These are phyloP conservation scores for Withania somnifera DNA, from an alignment of 305 asterid species.

Conservation along the genomic window DNA sequence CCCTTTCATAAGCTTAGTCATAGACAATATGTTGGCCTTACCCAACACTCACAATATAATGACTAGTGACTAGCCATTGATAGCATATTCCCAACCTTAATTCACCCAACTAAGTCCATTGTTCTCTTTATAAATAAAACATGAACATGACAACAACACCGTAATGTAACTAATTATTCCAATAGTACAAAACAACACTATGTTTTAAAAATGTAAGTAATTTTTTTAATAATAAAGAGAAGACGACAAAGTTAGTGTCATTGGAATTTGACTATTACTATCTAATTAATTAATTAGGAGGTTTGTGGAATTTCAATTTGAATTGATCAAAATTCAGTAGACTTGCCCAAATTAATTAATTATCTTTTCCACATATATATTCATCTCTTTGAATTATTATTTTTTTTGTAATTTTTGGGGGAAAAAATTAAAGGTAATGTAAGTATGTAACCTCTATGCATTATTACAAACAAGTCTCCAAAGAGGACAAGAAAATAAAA, in stretches of 20 bases:
- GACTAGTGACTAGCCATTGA: background rate
- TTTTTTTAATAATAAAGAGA: background rate
- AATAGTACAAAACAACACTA: background rate
- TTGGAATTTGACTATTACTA: background rate
- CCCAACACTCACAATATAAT: background rate
- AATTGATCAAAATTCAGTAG: background rate
- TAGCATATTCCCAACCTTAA: too few species aligned
- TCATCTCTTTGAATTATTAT: background rate
- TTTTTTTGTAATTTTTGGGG: background rate
- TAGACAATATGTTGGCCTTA: background rate
- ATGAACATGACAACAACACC: too few species aligned
- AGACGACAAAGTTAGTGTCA: background rate
- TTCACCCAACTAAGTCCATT: too few species aligned
- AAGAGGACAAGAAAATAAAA: too few species aligned
- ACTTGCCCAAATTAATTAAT: background rate
- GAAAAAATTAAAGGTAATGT: too few species aligned
- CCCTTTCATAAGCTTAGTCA: background rate
- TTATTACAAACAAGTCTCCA: background rate
- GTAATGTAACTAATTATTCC: background rate
- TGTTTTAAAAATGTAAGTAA: too few species aligned
- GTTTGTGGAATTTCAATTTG: too few species aligned
- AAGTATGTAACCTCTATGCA: background rate
- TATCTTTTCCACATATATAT: background rate
- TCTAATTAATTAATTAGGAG: too few species aligned
- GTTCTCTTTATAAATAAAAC: too few species aligned